A percentile compares a stretch with the other conserved stretches of the same genome.
These are phyloP conservation scores for Zymoseptoria crescenta DNA, from an alignment of 2,329 filamentous ascomycete species.

Conservation along the genomic window DNA sequence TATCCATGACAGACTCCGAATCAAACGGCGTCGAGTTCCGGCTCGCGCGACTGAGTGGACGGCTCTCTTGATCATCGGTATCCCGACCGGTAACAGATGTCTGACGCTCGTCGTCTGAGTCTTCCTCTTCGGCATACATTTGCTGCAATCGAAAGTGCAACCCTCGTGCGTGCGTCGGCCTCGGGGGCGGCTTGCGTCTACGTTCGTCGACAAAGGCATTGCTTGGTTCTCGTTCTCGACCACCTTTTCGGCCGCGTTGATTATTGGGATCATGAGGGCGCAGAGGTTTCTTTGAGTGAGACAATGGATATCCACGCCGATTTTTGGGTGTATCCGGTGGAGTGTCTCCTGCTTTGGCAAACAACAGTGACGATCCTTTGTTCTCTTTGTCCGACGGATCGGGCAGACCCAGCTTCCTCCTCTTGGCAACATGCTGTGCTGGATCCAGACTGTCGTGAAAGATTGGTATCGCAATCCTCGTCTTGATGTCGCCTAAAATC, in stretches of 20 bases:
- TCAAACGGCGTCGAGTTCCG: slow-evolving; percentile 47
- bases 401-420: slow-evolving; percentile 68
- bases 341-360: slow-evolving; percentile 50
- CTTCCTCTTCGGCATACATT: slow-evolving; percentile 65
- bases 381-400: slow-evolving; percentile 53
- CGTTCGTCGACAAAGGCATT: slow-evolving; percentile 52
- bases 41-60: slow-evolving; percentile 64
- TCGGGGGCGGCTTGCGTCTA: slow-evolving; percentile 41
- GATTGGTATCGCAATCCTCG: slow-evolving; percentile 72
- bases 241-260: slow-evolving; percentile 31
- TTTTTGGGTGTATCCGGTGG: slow-evolving; percentile 57
- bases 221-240: slow-evolving; percentile 27
- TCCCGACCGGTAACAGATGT: slow-evolving; percentile 58
- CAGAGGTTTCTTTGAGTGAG: slow-evolving; percentile 33
- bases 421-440: slow-evolving; percentile 67
- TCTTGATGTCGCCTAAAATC: slow-evolving; percentile 79
- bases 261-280: slow-evolving; percentile 39
- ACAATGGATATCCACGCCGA: slow-evolving; percentile 33
- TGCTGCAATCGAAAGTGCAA: slow-evolving; percentile 72
- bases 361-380: slow-evolving; percentile 41
- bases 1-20: slow-evolving; percentile 37
- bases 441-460: slow-evolving; percentile 79
- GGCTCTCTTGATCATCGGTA: slow-evolving; percentile 79
- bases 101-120: slow-evolving; percentile 69
- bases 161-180: slow-evolving; percentile 61